Conservation (phyloP, 208 protist species). For the Trypanosoma vivax region DNA sequence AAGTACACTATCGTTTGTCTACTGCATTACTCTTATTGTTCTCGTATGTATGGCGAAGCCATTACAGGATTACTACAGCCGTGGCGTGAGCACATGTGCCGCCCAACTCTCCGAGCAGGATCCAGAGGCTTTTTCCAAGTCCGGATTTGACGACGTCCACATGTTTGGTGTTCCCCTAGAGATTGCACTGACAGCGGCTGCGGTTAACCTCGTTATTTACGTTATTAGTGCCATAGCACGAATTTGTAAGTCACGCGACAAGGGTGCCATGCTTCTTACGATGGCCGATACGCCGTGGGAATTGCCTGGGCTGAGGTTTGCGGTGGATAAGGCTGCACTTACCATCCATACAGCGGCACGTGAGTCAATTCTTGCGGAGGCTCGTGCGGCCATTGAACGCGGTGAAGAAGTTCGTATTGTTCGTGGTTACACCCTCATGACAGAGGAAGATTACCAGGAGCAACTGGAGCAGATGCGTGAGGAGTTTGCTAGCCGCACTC, state of each 20-base stretch:
- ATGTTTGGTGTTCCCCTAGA: conserved; percentile 67
- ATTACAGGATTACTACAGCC: conserved; percentile 43
- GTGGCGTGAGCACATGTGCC: conserved; percentile 46
- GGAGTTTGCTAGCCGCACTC: conserved; percentile 37
- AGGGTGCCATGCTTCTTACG: conserved; percentile 54
- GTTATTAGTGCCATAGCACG: conserved; percentile 29
- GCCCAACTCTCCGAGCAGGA: conserved; percentile 16
- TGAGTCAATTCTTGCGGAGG: conserved; percentile 74
- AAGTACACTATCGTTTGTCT: conserved; percentile 45
- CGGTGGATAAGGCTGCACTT: conserved; percentile 58
- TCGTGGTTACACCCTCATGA: conserved; percentile 80
- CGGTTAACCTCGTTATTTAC: conserved; percentile 47
- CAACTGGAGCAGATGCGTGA: conserved; percentile 75
- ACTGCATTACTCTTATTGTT: conserved; percentile 49
- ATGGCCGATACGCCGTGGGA: conserved; percentile 80
- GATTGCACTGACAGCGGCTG: conserved; percentile 59
- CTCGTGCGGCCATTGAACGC: conserved; percentile 47
- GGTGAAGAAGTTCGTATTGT: conserved; percentile 78
- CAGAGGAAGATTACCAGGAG: conserved; percentile 66
- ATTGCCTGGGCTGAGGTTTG: conserved; percentile 45
- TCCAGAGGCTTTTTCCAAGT: conserved; percentile 21
- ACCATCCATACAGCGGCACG: conserved; percentile 78
- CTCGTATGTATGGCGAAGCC: conserved; percentile 45
- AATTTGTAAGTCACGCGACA: conserved; percentile 38
- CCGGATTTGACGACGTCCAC: conserved; percentile 58